Conservation (phyloP, 257 asterid genomes). For the Fraxinus excelsior region DNA sequence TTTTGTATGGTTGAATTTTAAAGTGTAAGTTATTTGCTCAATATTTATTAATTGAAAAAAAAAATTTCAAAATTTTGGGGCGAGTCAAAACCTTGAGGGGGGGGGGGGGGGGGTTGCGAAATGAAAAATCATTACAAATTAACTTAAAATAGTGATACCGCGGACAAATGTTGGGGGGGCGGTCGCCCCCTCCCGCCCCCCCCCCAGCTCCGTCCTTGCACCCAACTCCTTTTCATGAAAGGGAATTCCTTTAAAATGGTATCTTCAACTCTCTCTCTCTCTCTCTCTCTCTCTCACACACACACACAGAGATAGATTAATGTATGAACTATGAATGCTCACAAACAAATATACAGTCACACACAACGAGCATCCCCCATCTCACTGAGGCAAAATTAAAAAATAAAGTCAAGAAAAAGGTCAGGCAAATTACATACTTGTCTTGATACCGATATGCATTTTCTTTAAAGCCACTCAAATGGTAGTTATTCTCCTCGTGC, state of each 20-base stretch:
- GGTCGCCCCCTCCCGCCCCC: too few species aligned
- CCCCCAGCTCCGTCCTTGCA: too few species aligned
- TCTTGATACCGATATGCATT: conserved; percentile 17
- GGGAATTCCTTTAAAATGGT: conserved; percentile 46
- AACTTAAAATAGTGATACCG: too few species aligned
- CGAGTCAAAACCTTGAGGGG: too few species aligned
- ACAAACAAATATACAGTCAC: conserved; percentile 1
- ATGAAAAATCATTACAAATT: too few species aligned
- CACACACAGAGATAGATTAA: conserved; percentile 13
- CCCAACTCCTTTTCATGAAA: conserved; percentile 61
- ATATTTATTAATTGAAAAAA: too few species aligned
- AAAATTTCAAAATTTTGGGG: too few species aligned
- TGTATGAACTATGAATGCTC: conserved; percentile 14
- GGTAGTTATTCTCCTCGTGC: conserved; percentile 5
- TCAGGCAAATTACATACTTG: neutral
- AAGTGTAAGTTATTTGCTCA: too few species aligned
- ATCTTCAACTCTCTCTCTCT: conserved; percentile 23
- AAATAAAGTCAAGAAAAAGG: neutral
- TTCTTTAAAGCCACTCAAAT: conserved; percentile 16
- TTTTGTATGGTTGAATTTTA: too few species aligned
- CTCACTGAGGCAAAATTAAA: conserved; percentile 19
- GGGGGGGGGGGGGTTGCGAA: too few species aligned
- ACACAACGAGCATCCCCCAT: neutral
- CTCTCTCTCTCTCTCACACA: conserved; percentile 12
- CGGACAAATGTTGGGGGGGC: too few species aligned